Base-by-base conservation (phyloP, 2,329 filamentous ascomycete genomes). In the Colletotrichum graminicola region DNA sequence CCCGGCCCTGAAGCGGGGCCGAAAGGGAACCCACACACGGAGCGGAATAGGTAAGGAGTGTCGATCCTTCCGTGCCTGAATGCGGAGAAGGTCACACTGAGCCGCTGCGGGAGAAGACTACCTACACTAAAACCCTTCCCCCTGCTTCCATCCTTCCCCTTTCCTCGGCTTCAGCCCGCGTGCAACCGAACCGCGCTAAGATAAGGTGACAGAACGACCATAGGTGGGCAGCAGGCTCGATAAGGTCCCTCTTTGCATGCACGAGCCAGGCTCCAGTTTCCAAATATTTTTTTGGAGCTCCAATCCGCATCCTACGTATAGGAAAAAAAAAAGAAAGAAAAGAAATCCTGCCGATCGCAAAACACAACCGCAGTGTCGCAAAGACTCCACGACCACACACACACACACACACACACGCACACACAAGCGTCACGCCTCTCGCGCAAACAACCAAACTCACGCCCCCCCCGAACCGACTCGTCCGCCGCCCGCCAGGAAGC, bases 1-100 rank as follows among this genome's bases (percentile, higher is more conserved):
- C 61, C 61, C 61, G 61, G 49, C 34, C 18, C 49, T 36, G 61
- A 47, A 54, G 61, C 49, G 61, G 61, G 61, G 61, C 61, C 47
- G 61, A 51, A 6, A 6, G 12, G 21, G 34, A 23, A 18, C n/a
- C 29, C 39, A 36, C 32, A 7, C 32, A 23, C 10, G 34, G 32
- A 26, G n/a, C 45, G 23, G n/a, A 18, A 34, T 11, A 11, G 34
- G 11, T 14, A 39, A 2, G 36, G 39, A 11, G 6, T 29, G 32
- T 55, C 56, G 29, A 62, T 52, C 45, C 10, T 51, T 51, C 45
- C 26, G 26, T 3, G 47, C 39, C 36, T 23, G 49, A 45, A 43
- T 55, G 61, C 45, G 61, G 61, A 45, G 47, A 63, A 63, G 61
- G 61, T 63, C 51, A 26, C 51, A 55, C 61, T 34, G 21, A 18